A percentile compares a stretch with the other conserved stretches of the same genome.
These are phyloP conservation scores for Batkoa obscura DNA, from an alignment of 371 early-diverging fungal genomes.

Conservation along the genomic window DNA sequence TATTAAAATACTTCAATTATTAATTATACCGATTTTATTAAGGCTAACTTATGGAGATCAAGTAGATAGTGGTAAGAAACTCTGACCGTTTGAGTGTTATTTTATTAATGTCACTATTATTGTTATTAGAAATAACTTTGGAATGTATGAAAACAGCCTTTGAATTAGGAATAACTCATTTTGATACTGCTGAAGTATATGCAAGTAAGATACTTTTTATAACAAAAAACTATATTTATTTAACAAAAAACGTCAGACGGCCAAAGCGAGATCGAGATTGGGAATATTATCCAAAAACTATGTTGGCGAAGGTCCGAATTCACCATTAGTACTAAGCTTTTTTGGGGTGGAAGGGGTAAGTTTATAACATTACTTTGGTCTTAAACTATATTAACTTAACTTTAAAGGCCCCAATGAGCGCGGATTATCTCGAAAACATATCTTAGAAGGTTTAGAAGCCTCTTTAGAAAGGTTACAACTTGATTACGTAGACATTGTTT, in stretches of 20 bases:
- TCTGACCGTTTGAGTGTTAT: background rate
- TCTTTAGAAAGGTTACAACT: slow-evolving; percentile 50
- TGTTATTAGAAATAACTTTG: slow-evolving; percentile 22
- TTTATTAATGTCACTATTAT: background rate
- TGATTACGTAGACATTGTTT: slow-evolving; percentile 64
- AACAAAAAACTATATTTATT: too few relatives aligned
- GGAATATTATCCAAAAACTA: slow-evolving; percentile 45
- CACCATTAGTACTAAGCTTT: slow-evolving; percentile 67
- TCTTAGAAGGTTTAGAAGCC: slow-evolving; percentile 61
- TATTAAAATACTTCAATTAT: background rate
- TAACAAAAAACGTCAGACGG: slow-evolving; percentile 18
- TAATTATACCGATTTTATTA: slow-evolving; percentile 14
- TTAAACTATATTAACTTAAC: too few relatives aligned
- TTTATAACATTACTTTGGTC: background rate
- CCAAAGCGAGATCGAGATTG: slow-evolving; percentile 57
- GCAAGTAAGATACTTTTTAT: slow-evolving; percentile 16
- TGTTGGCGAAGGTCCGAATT: slow-evolving; percentile 50
- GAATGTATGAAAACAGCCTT: slow-evolving; percentile 52
- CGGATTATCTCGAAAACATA: slow-evolving; percentile 69
- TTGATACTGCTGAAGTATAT: slow-evolving; percentile 61
- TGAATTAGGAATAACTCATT: slow-evolving; percentile 62
- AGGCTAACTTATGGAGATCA: slow-evolving; percentile 41
- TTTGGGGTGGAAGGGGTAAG: slow-evolving; percentile 49
- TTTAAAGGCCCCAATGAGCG: slow-evolving; percentile 44
- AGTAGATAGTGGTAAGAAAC: slow-evolving; percentile 9